Evolutionary conservation across 148 eudicot genomes (phyloP).

Genomic region (Limonium bicolor): DNA sequence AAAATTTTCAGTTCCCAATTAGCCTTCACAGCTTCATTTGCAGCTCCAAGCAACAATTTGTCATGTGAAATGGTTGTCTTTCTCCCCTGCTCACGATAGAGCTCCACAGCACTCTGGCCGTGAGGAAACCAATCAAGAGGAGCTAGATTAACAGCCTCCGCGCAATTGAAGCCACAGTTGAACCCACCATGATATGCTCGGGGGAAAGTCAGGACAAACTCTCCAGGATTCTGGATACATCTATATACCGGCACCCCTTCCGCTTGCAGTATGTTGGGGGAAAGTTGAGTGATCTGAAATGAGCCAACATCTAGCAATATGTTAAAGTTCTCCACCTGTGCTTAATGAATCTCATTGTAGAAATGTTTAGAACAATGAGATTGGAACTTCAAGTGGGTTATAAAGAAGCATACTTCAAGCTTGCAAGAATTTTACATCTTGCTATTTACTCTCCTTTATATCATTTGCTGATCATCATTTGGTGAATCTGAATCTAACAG

Average conservation of each 20-base stretch:
- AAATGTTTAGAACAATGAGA: no score
- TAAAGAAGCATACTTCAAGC: no score
- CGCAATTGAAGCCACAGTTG: slow-evolving; percentile 94
- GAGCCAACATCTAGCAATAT: slow-evolving; percentile 4
- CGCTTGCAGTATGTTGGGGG: slow-evolving; percentile 66
- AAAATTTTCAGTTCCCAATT: slow-evolving; percentile 81
- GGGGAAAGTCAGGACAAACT: slow-evolving; percentile 91
- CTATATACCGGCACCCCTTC: slow-evolving; percentile 93
- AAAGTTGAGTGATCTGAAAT: slow-evolving; percentile 84
- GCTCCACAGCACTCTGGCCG: slow-evolving; percentile 94
- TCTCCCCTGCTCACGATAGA: slow-evolving; percentile 75
- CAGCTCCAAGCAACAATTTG: slow-evolving; percentile 92
- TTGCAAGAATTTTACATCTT: no score
- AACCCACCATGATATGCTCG: slow-evolving; percentile 96
- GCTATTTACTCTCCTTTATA: no score
- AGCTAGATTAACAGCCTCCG: slow-evolving; percentile 98
- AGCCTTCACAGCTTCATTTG: slow-evolving; percentile 93
- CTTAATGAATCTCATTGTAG: no score
- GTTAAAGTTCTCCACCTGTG: no score
- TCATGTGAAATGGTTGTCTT: slow-evolving; percentile 95
- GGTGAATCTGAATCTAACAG: no score
- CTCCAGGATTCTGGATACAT: slow-evolving; percentile 82
- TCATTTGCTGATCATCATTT: no score
- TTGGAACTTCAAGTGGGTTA: no score
- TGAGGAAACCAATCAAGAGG: slow-evolving; percentile 98